Conservation (phyloP, 2,329 filamentous ascomycete genomes). For the Beauveria caledonica region DNA sequence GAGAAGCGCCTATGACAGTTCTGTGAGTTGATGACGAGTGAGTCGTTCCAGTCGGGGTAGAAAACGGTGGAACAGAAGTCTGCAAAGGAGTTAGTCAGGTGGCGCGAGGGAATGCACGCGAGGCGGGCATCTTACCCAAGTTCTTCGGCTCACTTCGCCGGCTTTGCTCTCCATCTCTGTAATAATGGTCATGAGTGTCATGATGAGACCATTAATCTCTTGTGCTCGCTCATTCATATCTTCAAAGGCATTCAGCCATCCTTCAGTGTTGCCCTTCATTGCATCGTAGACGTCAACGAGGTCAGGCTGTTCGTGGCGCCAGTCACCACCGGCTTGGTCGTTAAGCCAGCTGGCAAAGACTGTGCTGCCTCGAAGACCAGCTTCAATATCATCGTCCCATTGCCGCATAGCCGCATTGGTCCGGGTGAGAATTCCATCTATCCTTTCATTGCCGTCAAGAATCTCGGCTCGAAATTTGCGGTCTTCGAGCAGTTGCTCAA, state of each 20-base stretch:
- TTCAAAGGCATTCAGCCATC: slow-evolving; percentile 76
- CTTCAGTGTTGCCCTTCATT: slow-evolving; percentile 88
- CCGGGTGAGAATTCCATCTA: slow-evolving; percentile 79
- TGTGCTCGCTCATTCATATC: slow-evolving; percentile 67
- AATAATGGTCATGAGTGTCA: slow-evolving; percentile 67
- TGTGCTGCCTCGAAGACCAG: slow-evolving; percentile 67
- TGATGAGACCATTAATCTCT: slow-evolving; percentile 59
- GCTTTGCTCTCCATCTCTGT: slow-evolving; percentile 81
- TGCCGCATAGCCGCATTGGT: slow-evolving; percentile 71
- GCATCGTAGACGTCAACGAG: slow-evolving; percentile 69
- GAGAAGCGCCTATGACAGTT: slow-evolving; percentile 3
- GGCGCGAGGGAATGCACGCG: background rate
- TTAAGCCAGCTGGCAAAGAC: slow-evolving; percentile 71
- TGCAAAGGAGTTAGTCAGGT: background rate
- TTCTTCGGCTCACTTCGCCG: slow-evolving; percentile 71
- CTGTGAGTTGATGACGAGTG: background rate
- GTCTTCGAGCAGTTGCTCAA: slow-evolving; percentile 83
- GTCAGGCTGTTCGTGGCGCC: slow-evolving; percentile 53
- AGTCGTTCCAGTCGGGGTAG: background rate
- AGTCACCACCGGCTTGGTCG: slow-evolving; percentile 53
- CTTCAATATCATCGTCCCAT: slow-evolving; percentile 67
- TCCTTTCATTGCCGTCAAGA: slow-evolving; percentile 78
- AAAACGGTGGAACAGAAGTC: slow-evolving; percentile 7
- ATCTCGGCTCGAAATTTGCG: slow-evolving; percentile 74
- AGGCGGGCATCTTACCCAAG: slow-evolving; percentile 48